phyloP scores from a whole-genome alignment of 805 yeast species.

The Pichia kluyveri region DNA sequence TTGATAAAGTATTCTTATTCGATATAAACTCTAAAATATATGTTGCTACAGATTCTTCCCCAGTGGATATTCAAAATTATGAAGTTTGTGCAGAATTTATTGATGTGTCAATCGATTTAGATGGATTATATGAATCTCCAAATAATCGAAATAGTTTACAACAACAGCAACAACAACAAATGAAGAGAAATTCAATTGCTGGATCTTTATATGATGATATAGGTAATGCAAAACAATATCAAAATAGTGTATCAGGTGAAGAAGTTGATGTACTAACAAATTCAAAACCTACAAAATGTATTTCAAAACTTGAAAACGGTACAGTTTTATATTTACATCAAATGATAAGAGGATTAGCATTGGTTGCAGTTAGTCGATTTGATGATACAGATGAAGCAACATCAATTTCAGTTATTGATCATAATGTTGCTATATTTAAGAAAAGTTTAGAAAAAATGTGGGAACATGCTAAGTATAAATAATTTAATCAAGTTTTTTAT shows the following conservation, averaged over 20 bases:
- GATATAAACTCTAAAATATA: conserved; percentile 90
- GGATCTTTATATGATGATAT: conserved; percentile 3
- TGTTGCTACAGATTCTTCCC: conserved; percentile 92
- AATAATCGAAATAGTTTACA: neutral
- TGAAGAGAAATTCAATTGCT: conserved; percentile 2
- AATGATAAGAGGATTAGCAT: conserved; percentile 87
- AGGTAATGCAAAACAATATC: neutral
- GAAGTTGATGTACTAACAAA: neutral
- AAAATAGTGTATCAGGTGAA: neutral
- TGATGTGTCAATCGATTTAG: conserved; percentile 85
- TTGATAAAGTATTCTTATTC: conserved; percentile 88
- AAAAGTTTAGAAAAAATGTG: conserved; percentile 68
- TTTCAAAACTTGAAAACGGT: conserved; percentile 74
- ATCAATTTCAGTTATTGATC: conserved; percentile 66
- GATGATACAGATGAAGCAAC: conserved; percentile 45
- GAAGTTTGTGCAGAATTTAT: conserved; percentile 97
- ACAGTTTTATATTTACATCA: conserved; percentile 76
- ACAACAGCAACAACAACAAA: neutral
- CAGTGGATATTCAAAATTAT: conserved; percentile 90
- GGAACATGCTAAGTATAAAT: conserved; percentile 33
- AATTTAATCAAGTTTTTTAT: neutral
- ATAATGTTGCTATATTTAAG: conserved; percentile 76
- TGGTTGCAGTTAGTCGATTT: conserved; percentile 76
- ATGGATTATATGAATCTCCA: conserved; percentile 49
- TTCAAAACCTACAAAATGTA: conserved; percentile 36